Evolutionary conservation across 2,329 filamentous ascomycete species (phyloP).

Genomic region (Chrysosporium queenslandicum): DNA sequence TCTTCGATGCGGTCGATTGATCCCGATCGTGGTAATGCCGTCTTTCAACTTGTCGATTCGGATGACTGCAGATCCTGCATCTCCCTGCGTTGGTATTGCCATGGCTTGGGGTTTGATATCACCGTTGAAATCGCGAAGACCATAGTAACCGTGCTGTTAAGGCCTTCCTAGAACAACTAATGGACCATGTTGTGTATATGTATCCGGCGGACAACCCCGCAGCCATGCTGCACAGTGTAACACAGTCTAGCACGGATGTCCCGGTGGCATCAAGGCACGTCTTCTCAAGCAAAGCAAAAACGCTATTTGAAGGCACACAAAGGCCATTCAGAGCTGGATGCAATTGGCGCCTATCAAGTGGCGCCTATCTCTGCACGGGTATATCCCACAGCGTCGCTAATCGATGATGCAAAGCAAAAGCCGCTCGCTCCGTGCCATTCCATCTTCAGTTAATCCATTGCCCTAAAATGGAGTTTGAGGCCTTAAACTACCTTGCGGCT

Average conservation of each 20-base stretch:
- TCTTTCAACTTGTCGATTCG: slow-evolving; percentile 17
- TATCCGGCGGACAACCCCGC: too few relatives aligned
- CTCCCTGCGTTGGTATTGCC: not conserved
- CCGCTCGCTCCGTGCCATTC: not conserved
- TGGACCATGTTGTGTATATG: not conserved
- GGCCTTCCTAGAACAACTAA: not conserved
- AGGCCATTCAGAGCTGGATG: not conserved
- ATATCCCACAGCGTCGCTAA: not conserved
- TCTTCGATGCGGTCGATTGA: slow-evolving; percentile 42
- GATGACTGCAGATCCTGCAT: slow-evolving; percentile 10
- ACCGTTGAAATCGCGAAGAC: not conserved
- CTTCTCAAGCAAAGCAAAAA: too few relatives aligned
- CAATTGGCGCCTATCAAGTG: too few relatives aligned
- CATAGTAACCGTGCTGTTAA: not conserved
- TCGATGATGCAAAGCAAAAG: not conserved
- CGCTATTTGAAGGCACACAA: too few relatives aligned
- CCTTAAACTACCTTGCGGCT: not conserved
- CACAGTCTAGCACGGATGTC: not conserved
- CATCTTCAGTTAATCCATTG: not conserved
- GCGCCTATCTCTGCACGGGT: not conserved
- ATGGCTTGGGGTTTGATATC: slow-evolving; percentile 1
- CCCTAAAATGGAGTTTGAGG: not conserved
- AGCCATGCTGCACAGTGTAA: not conserved
- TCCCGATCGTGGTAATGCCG: slow-evolving; percentile 48
- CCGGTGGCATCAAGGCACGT: not conserved